Base-by-base conservation (phyloP, 2,329 filamentous ascomycete genomes). In the Penicillium sp. region DNA sequence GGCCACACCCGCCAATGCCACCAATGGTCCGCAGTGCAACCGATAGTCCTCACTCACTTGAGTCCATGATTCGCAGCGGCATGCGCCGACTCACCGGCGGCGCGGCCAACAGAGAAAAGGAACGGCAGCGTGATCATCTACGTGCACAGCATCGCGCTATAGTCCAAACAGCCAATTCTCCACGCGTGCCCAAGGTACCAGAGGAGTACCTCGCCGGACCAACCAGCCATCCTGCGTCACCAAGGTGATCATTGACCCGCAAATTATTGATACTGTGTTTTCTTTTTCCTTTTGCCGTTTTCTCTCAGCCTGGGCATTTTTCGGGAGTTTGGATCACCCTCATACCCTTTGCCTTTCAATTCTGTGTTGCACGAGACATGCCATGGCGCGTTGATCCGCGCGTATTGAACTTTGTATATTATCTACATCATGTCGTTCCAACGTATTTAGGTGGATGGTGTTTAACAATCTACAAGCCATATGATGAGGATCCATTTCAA, bases 41-140 rank as follows among this genome's bases (percentile, higher is more conserved):
- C 0, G 72, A 73, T 24, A 68, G 70, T 0, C 64, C 72, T 0
- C 71, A 73, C n/a, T 72, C 72, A 3, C 56, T 75, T 4, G 73
- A 75, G 48, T 71, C 69, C 2, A 73, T 75, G 64, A 71, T 73
- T 23, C 66, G 74, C 43, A 72, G 70, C 46, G 72, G 74, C 27
- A 75, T 76, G 71, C 68, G 74, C 31, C 72, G 74, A 35, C 65
- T 76, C 13, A 76, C 73, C 1, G 73, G 73, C 9, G 70, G 72
- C n/a, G 65, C 68, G 33, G 70, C 66, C 4, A 65, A 54, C 35
- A 66, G 72, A 15, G 71, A 74, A 29, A 73, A 72, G 49, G 73
- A 76, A 44, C 68, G 72, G 24, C 74, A 75, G 40, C 68, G 72
- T 23, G 73, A 74, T 38, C 55, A 71, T 4, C 57, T 76, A 29